Conservation (phyloP, 2,329 filamentous ascomycete genomes). For the Exophiala bonariae region DNA sequence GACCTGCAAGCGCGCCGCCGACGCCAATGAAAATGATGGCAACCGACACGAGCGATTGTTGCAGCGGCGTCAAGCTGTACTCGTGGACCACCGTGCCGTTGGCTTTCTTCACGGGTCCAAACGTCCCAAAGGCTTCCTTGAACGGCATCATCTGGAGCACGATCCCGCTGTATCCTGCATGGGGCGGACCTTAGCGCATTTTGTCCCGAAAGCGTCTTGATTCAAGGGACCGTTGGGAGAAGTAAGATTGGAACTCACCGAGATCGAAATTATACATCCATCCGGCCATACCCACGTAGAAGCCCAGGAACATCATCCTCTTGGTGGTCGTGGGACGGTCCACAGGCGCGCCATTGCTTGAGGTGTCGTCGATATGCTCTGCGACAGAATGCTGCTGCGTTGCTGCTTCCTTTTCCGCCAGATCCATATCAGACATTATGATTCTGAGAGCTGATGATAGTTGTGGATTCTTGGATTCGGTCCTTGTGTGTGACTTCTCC, state of each 20-base stretch:
- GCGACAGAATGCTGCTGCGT: neutral
- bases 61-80: neutral
- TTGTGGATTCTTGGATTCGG: too few relatives aligned
- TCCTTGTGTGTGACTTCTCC: too few relatives aligned
- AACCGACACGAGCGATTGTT: neutral
- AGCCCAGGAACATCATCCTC: neutral
- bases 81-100: neutral
- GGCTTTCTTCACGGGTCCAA: neutral
- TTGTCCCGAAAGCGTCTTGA: too few relatives aligned
- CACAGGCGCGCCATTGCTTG: neutral
- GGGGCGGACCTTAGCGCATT: too few relatives aligned
- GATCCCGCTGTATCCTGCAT: neutral
- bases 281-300: neutral
- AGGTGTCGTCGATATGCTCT: neutral
- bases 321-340: neutral
- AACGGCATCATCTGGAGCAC: neutral
- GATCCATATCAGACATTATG: neutral
- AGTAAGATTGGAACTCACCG: neutral
- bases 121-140: neutral
- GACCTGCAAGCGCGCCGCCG: neutral
- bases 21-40: neutral
- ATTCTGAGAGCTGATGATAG: too few relatives aligned
- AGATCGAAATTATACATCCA: slow-evolving; percentile 2
- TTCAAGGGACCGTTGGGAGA: too few relatives aligned
- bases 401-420: neutral